Conservation (phyloP, 345 rosid genomes). For the Brassica carinata region DNA sequence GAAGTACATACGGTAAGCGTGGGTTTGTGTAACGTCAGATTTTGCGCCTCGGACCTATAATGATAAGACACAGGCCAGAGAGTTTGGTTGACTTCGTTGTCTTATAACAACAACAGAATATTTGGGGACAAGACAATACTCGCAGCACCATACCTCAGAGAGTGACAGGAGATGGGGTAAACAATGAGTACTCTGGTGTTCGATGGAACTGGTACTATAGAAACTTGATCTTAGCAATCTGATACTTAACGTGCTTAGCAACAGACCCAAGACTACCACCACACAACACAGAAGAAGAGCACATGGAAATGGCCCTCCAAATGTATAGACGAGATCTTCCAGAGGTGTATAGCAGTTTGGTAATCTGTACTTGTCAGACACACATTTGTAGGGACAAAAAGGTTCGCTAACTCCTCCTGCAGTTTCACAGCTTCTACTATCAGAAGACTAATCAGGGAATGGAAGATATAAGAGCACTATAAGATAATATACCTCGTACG, state of each 20-base stretch:
- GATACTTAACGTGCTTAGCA: constrained; percentile 70
- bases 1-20: constrained; percentile 91
- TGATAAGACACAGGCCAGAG: constrained; percentile 23
- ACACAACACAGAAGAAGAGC: constrained; percentile 65
- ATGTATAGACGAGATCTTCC: constrained; percentile 84
- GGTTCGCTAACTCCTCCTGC: constrained; percentile 79
- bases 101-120: constrained; percentile 4
- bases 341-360: constrained; percentile 97
- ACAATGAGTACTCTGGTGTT: constrained; percentile 63
- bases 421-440: constrained; percentile 35
- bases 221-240: constrained; percentile 66
- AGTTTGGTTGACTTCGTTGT: constrained; percentile 9
- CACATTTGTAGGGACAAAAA: constrained; percentile 82
- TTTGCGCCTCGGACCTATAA: constrained; percentile 86
- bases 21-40: constrained; percentile 93
- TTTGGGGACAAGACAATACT: constrained; percentile 1
- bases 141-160: constrained; percentile 64
- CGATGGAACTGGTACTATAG: constrained; percentile 60
- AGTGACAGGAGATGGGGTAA: constrained; percentile 93
- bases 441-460: constrained; percentile 33
- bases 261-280: constrained; percentile 69
- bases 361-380: constrained; percentile 89
- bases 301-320: constrained; percentile 95
- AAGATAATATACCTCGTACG: constrained; percentile 65
- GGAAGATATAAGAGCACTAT: background rate